Conservation (phyloP, 768 basidiomycete species). For the Naganishia randhawae region DNA sequence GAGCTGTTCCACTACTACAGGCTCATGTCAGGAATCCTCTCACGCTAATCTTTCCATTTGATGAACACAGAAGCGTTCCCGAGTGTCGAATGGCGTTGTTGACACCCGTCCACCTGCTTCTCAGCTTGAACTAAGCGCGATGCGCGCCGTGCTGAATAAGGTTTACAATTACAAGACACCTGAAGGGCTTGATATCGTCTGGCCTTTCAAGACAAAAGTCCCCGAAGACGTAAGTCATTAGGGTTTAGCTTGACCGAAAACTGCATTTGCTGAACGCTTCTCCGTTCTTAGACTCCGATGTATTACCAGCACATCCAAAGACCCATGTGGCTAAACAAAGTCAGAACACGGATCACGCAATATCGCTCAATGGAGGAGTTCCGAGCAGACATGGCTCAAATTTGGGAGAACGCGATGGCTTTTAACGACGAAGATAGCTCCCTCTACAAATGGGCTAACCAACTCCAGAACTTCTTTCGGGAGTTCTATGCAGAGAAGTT, state of each 20-base stretch:
- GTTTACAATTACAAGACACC: slow-evolving; percentile 39
- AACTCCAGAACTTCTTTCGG: slow-evolving; percentile 86
- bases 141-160: slow-evolving; percentile 25
- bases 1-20: no score
- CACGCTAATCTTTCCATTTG: neutral
- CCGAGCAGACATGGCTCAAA: slow-evolving; percentile 75
- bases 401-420: slow-evolving; percentile 89
- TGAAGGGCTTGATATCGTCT: slow-evolving; percentile 35
- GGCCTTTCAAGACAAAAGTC: slow-evolving; percentile 20
- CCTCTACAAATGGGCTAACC: slow-evolving; percentile 89
- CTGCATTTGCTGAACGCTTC: neutral
- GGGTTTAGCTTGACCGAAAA: neutral
- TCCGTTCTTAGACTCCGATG: slow-evolving; percentile 64
- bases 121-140: neutral
- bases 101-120: neutral
- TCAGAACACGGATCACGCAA: slow-evolving; percentile 63
- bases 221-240: slow-evolving; percentile 13
- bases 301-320: slow-evolving; percentile 83
- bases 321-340: slow-evolving; percentile 81
- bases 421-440: slow-evolving; percentile 94
- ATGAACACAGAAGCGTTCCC: slow-evolving; percentile 1
- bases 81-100: neutral
- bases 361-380: slow-evolving; percentile 74
- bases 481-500: slow-evolving; percentile 60
- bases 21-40: neutral